Evolutionary conservation across 768 basidiomycete genomes (phyloP).

Genomic region (Pilatotrama ljubarskyi): DNA sequence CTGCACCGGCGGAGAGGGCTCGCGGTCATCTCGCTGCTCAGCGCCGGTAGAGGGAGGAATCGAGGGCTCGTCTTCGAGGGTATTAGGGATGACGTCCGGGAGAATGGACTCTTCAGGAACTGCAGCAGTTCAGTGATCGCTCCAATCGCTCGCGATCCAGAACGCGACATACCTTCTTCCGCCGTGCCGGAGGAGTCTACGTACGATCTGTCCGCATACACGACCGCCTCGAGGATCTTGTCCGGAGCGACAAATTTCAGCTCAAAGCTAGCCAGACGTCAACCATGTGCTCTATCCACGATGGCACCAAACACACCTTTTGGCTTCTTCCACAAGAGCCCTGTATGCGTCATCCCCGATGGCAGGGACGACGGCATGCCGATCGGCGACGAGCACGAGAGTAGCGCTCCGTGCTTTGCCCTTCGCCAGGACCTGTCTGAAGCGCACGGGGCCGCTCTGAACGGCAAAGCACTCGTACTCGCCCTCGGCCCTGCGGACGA

Average conservation of each 20-base stretch:
- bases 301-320: conserved; percentile 39
- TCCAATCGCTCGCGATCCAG: not conserved
- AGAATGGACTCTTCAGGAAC: conserved; percentile 36
- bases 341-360: conserved; percentile 59
- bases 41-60: conserved; percentile 28
- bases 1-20: not conserved
- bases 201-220: conserved; percentile 37
- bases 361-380: conserved; percentile 45
- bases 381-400: conserved; percentile 55
- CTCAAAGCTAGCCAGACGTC: conserved; percentile 32
- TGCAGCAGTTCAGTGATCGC: conserved; percentile 11
- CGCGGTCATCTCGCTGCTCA: not conserved
- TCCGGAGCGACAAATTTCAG: conserved; percentile 47
- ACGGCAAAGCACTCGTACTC: conserved; percentile 65
- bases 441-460: conserved; percentile 47
- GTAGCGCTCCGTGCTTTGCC: conserved; percentile 46
- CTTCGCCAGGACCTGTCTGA: conserved; percentile 52
- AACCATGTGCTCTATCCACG: not conserved
- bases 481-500: conserved; percentile 58
- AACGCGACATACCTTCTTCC: conserved; percentile 10
- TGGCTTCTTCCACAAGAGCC: conserved; percentile 50
- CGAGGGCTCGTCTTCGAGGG: conserved; percentile 52
- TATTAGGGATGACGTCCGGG: conserved; percentile 54
- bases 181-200: conserved; percentile 40
- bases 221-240: conserved; percentile 53